Base-by-base conservation (phyloP, 208 protist genomes). In the Leishmania major region DNA sequence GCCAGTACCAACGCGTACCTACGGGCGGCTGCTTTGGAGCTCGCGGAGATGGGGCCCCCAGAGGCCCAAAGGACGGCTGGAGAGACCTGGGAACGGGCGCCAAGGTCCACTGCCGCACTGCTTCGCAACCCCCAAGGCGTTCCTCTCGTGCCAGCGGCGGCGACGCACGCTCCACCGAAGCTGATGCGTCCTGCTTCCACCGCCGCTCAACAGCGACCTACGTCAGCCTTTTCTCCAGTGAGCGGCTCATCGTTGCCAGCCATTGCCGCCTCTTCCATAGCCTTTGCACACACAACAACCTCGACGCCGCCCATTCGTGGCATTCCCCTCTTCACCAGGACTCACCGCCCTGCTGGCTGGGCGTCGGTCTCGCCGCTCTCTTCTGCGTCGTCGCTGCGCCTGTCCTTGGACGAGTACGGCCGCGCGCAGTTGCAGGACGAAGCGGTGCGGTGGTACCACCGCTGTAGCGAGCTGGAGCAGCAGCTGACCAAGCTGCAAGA, bases 371-470 rank as follows among this genome's bases (percentile, higher is more conserved):
- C 75, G 2, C n/a, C 73, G 53, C 53, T 43, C 3, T 64, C 73
- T 5, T n/a, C 51, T 40, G n/a, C 19, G 69, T 57, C 66, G 69
- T 75, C 83, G 45, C 62, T 86, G 75, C 78, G 62, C 45, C 74
- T 80, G 83, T 86, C 83, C 25, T 19, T 79, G 28, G 74, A 64
- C 22, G 74, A 80, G 51, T 86, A 80, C 67, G 79, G 78, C 11
- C 72, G 74, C 43, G 51, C 71, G 67, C 83, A 86, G 74, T 72
- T 89, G 74, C 80, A 85, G 69, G 77, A 87, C 6, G 87, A 89
- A 76, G 83, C 84, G 25, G 77, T 87, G 49, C 49, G 75, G 47
- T 89, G 87, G 87, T 84, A 82, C 22, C 75, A 83, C 66, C 83
- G 87, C 49, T 85, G 83, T 76, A 71, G 70, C 31, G 62, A 35